Evolutionary conservation across 768 basidiomycete species (phyloP).

Genomic region (Tricholoma matsutake): DNA sequence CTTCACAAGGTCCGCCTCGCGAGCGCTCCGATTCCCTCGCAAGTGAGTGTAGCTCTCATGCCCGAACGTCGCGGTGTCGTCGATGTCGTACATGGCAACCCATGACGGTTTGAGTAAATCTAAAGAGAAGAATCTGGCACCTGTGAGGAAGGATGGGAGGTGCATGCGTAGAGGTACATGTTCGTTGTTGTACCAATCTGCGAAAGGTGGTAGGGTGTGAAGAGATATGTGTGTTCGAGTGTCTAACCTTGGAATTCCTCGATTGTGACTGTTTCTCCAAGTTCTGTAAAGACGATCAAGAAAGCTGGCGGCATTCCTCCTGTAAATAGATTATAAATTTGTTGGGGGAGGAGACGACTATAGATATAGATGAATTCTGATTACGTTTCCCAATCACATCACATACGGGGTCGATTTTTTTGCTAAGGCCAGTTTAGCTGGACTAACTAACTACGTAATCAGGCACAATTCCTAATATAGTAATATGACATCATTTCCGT

Average conservation of each 20-base stretch:
- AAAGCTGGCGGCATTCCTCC: conserved; percentile 39
- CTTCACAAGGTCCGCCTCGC: conserved; percentile 39
- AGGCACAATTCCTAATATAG: too few species aligned
- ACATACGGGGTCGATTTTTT: too few species aligned
- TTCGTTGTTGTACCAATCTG: conserved; percentile 57
- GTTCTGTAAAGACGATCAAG: conserved; percentile 47
- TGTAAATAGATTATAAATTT: too few species aligned
- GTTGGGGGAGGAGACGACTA: too few species aligned
- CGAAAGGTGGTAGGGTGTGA: background rate
- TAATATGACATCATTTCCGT: too few species aligned
- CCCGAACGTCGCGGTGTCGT: conserved; percentile 36
- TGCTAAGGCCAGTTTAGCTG: too few species aligned
- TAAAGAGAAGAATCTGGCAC: conserved; percentile 40
- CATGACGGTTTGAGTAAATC: conserved; percentile 38
- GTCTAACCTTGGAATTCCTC: conserved; percentile 46
- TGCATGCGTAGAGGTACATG: conserved; percentile 49
- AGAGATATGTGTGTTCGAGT: background rate
- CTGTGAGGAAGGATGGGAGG: conserved; percentile 44
- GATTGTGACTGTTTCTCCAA: conserved; percentile 37
- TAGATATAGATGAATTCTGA: too few species aligned
- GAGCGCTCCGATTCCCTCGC: conserved; percentile 40
- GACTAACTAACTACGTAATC: too few species aligned
- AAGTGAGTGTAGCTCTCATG: conserved; percentile 43
- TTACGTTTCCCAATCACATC: too few species aligned
- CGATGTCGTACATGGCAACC: conserved; percentile 51